Evolutionary conservation across 2,329 filamentous ascomycete genomes (phyloP).

Genomic region (Orbilia javanica): DNA sequence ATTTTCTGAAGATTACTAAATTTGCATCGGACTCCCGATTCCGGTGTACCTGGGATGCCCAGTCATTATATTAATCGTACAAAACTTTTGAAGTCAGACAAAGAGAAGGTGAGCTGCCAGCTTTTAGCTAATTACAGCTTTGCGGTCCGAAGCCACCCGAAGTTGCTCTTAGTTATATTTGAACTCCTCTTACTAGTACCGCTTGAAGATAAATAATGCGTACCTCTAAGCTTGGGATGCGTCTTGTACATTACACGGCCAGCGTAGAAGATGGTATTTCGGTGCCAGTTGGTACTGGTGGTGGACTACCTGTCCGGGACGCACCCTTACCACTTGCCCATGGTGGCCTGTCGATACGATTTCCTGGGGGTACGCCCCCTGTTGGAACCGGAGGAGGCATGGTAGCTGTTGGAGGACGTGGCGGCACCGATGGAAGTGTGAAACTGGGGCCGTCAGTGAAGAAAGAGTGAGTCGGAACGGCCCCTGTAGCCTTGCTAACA

Average conservation of each 20-base stretch:
- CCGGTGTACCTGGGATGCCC: no score
- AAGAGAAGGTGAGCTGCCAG: background rate
- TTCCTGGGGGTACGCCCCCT: background rate
- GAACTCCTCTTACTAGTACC: background rate
- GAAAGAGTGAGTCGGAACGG: background rate
- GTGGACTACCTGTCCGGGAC: background rate
- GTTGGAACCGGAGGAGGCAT: constrained; percentile 17
- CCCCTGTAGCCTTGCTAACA: background rate
- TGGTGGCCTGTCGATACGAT: background rate
- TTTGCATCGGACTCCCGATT: no score
- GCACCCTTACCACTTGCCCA: background rate
- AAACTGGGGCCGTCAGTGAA: constrained; percentile 36
- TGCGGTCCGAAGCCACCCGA: background rate
- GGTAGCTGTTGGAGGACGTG: constrained; percentile 29
- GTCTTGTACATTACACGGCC: no score
- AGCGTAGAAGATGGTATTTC: background rate
- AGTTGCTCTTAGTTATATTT: background rate
- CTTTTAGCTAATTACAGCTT: no score
- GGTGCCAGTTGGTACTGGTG: background rate
- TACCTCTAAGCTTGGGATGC: background rate
- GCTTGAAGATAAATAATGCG: background rate
- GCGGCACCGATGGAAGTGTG: constrained; percentile 16
- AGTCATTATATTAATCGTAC: no score
- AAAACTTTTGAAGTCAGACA: no score
- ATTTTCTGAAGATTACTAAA: no score